Conservation (phyloP, 768 basidiomycete species). For the Rhizopogon salebrosus region DNA sequence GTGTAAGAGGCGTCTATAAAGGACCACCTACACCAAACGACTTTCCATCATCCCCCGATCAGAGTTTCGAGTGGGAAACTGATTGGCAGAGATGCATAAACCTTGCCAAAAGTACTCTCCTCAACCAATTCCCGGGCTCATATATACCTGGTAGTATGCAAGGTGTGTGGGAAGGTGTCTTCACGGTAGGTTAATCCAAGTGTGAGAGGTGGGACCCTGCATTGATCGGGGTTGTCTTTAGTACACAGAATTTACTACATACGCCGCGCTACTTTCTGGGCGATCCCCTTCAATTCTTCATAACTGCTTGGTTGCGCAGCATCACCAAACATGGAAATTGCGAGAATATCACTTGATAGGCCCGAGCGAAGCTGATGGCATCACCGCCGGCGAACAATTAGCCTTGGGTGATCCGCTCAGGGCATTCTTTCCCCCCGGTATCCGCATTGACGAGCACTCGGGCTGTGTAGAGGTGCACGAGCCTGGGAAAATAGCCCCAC, state of each 20-base stretch:
- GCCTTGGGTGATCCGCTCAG: constrained; percentile 53
- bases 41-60: constrained; percentile 8
- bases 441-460: constrained; percentile 41
- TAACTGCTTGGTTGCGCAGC: constrained; percentile 70
- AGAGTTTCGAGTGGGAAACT: constrained; percentile 58
- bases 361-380: constrained; percentile 20
- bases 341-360: constrained; percentile 64
- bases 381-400: not conserved
- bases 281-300: constrained; percentile 62
- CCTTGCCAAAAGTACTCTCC: constrained; percentile 27
- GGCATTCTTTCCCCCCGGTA: constrained; percentile 54
- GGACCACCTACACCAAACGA: constrained; percentile 12
- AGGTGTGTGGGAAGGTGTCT: constrained; percentile 77
- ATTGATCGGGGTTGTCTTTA: constrained; percentile 20
- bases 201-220: not conserved
- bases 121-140: constrained; percentile 34
- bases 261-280: constrained; percentile 71
- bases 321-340: constrained; percentile 88
- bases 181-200: constrained; percentile 48
- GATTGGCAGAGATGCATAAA: constrained; percentile 62
- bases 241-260: constrained; percentile 85
- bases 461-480: constrained; percentile 46
- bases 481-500: constrained; percentile 27
- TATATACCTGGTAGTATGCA: constrained; percentile 67
- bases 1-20: not conserved